Base-by-base conservation (phyloP, 495 filamentous ascomycete species). In the Hypoxylon lienhwacheense region DNA sequence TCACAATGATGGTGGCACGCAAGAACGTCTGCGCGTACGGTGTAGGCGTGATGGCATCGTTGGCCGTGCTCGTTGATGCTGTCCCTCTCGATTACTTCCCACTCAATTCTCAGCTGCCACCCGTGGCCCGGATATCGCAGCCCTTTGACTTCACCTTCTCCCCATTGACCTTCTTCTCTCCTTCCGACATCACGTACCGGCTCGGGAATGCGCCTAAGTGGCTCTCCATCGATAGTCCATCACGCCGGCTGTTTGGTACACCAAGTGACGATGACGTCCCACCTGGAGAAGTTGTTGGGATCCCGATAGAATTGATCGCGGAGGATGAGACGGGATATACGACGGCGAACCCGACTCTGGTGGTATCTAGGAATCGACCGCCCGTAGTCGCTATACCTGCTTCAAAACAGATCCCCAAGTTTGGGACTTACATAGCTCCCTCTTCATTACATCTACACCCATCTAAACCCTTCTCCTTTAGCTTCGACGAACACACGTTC, bases 81-180 rank as follows among this genome's bases (percentile, higher is more conserved):
- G 46, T 45, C 5, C 75, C 78, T 44, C 53, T 65, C 46, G 72
- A 85, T 40, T 79, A 80, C 26, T 85, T 89, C 42, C 86, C 86
- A 0, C 76, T 91, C 56, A 90, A 90, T 66, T 77, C 86, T 4
- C 88, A 93, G 63, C 76, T 90, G 7, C 88, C 88, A 28, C 85
- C 85, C 3, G 84, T 90, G 42, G 89, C 87, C 2, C 80, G 85
- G 45, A 74, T 85, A 4, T 78, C 76, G 6, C 55, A 85, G 54
- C 72, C 76, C 0, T 91, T 85, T 68, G 72, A 69, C 26, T 91
- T 90, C 69, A 71, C 75, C 28, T 87, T 91, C 65, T 83, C 86
- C 3, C 69, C 74, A 10, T 78, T 82, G 31, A 90, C 87, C 0
- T 90, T 91, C 66, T 65, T 75, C 24, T 81, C 82, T 1, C 63